Evolutionary conservation across 208 protist genomes (phyloP).

Genomic region (Trypanosoma theileri): DNA sequence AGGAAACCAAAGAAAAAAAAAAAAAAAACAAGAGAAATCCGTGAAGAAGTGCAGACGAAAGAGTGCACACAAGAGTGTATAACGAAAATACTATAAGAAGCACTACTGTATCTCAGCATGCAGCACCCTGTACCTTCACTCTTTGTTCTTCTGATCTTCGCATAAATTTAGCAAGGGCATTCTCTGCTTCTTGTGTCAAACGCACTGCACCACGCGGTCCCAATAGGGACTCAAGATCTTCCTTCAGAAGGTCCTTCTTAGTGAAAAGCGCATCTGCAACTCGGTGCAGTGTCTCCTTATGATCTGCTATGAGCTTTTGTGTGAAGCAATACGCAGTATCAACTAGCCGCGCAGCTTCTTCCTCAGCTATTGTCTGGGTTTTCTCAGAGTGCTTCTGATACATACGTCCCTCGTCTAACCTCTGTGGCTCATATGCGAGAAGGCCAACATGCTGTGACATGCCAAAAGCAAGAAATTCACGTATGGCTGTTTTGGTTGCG

Average conservation of each 20-base stretch:
- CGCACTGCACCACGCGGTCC: slow-evolving; percentile 36
- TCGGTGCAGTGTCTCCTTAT: slow-evolving; percentile 42
- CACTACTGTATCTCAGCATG: neutral
- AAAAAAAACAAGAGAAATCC: slow-evolving; percentile 6
- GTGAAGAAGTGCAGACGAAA: neutral
- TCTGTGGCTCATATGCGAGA: slow-evolving; percentile 75
- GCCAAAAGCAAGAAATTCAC: slow-evolving; percentile 79
- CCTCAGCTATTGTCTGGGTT: slow-evolving; percentile 58
- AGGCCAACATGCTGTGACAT: slow-evolving; percentile 71
- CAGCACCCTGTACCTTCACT: slow-evolving; percentile 27
- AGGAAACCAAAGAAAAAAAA: slow-evolving; percentile 1
- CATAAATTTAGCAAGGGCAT: slow-evolving; percentile 53
- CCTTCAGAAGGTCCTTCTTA: slow-evolving; percentile 70
- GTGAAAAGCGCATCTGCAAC: slow-evolving; percentile 53
- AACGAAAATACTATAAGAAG: neutral
- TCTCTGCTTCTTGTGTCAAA: slow-evolving; percentile 38
- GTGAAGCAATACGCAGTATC: slow-evolving; percentile 50
- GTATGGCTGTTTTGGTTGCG: slow-evolving; percentile 73
- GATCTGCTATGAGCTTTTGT: slow-evolving; percentile 40
- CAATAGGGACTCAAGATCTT: slow-evolving; percentile 68
- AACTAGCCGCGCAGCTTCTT: slow-evolving; percentile 66
- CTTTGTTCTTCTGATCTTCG: slow-evolving; percentile 44
- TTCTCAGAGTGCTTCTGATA: slow-evolving; percentile 65
- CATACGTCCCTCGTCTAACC: slow-evolving; percentile 76
- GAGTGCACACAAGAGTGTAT: neutral